These are phyloP conservation scores for Aureobasidium sp. DNA, from an alignment of 2,329 filamentous ascomycete genomes.

Conservation along the genomic window DNA sequence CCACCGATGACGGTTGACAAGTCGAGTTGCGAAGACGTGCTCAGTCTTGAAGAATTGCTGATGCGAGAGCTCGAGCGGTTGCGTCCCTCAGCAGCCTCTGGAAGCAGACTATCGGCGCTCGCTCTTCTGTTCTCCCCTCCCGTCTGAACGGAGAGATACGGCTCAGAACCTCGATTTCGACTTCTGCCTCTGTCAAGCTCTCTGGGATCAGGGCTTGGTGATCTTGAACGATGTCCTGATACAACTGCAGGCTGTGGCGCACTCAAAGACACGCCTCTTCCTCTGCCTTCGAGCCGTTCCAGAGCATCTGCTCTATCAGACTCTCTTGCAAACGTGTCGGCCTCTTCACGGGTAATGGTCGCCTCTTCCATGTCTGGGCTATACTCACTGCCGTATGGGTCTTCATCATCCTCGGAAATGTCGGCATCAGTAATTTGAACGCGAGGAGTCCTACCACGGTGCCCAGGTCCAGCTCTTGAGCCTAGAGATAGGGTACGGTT, in stretches of 20 bases:
- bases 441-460: neutral
- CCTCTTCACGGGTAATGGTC: neutral
- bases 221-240: neutral
- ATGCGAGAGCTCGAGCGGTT: neutral
- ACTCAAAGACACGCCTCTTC: neutral
- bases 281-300: neutral
- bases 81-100: neutral
- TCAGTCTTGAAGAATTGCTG: neutral
- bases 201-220: neutral
- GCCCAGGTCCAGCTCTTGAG: constrained; percentile 5
- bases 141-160: neutral
- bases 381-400: neutral
- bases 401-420: constrained; percentile 1
- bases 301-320: neutral
- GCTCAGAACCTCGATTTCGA: neutral
- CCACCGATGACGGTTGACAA: neutral
- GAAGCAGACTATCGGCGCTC: neutral
- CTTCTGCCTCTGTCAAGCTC: neutral
- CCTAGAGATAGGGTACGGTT: neutral
- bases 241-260: neutral
- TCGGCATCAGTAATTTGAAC: neutral
- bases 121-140: neutral
- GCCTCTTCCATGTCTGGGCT: neutral
- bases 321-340: neutral
- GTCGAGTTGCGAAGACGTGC: constrained; percentile 2